Percentiles rank a stretch among this genome's conserved stretches.
Conservation (phyloP, 345 rosid species). For the Corymbia maculata region DNA sequence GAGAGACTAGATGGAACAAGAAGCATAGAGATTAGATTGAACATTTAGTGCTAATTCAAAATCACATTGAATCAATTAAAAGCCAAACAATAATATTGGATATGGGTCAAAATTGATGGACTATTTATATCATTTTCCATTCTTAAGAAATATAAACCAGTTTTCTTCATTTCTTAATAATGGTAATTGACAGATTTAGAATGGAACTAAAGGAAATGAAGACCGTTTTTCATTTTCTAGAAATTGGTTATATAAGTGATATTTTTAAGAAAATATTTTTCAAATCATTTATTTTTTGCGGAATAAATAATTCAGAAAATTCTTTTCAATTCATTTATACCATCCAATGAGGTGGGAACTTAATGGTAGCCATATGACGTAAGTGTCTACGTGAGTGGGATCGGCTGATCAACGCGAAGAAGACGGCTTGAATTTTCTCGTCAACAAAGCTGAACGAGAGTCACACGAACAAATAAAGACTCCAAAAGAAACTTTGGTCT, state of each 20-base stretch:
- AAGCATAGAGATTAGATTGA: no score
- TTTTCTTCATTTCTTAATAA: not conserved
- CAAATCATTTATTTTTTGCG: not conserved
- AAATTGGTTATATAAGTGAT: not conserved
- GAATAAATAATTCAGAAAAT: accelerated
- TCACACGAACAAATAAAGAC: not conserved
- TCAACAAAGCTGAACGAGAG: not conserved
- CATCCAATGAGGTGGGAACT: not conserved
- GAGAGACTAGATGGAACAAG: no score
- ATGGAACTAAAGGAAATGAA: not conserved
- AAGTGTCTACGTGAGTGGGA: not conserved
- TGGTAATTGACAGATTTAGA: accelerated
- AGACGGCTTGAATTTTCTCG: not conserved
- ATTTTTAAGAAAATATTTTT: no score
- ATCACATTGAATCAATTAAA: no score
- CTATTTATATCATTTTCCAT: not conserved
- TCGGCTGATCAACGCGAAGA: not conserved
- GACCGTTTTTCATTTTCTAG: not conserved
- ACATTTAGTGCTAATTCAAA: no score
- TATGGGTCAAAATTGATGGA: accelerated
- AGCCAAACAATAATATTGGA: not conserved
- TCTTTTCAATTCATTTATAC: not conserved
- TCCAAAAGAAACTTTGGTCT: not conserved
- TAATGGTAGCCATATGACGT: not conserved
- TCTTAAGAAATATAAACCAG: not conserved